phyloP scores from a whole-genome alignment of 345 rosid species.

The Isatis tinctoria region DNA sequence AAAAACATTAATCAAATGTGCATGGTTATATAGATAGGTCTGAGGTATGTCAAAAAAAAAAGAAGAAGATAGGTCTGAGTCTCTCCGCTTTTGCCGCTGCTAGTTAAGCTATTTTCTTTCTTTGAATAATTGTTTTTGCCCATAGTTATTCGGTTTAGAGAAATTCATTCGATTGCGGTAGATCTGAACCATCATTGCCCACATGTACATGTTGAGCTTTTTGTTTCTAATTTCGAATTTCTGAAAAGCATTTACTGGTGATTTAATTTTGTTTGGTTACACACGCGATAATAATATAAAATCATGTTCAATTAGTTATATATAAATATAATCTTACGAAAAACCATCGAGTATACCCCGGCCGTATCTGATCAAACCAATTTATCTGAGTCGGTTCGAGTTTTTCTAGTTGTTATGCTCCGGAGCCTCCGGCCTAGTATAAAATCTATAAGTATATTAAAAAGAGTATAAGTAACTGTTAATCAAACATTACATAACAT shows the following conservation, averaged over 20 bases:
- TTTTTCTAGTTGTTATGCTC: too few relatives aligned
- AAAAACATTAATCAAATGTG: not conserved
- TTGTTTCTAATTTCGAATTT: not conserved
- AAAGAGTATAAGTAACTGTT: not conserved
- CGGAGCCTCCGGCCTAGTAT: too few relatives aligned
- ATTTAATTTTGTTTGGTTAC: not conserved
- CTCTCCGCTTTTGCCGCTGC: constrained; percentile 23
- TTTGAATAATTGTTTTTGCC: constrained; percentile 6
- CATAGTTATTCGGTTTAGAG: constrained; percentile 2
- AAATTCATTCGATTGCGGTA: constrained; percentile 22
- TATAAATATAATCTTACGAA: too few relatives aligned
- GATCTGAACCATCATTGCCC: constrained; percentile 28
- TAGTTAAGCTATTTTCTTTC: constrained; percentile 5
- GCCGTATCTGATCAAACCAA: too few relatives aligned
- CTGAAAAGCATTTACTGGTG: not conserved
- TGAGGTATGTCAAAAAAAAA: too few relatives aligned
- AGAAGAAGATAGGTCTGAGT: constrained; percentile 6
- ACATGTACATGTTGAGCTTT: constrained; percentile 26
- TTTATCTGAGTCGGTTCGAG: too few relatives aligned
- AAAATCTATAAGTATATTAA: not conserved
- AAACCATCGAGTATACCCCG: too few relatives aligned
- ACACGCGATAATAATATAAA: too few relatives aligned
- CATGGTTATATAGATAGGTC: not conserved
- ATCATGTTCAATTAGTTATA: too few relatives aligned
- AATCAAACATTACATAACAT: not conserved